Evolutionary conservation across 768 basidiomycete genomes (phyloP), one percentile per base, ranked within the genome.

Genomic region (Favolaschia claudopus): DNA sequence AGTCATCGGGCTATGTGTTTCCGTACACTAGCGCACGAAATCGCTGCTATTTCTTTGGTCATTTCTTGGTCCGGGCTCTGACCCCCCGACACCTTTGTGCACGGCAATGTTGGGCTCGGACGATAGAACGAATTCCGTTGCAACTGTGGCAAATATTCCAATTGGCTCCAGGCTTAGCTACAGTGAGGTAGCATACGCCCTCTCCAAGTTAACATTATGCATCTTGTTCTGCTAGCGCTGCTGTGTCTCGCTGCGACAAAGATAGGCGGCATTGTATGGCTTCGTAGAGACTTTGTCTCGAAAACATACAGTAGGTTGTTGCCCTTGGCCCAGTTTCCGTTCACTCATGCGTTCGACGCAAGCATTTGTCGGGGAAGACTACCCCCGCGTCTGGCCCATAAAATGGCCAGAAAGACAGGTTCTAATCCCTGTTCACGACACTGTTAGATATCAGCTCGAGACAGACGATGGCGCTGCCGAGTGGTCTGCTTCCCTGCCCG

Each of bases 401-500:
- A 20, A 36, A 29, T 60, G 38, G 59, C 59, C 59, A 25, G 52
- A 60, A 31, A 43, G 27, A 7, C 19, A 44, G 12, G 59, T 60
- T 7, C 37, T 49, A 19, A 55, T 60, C 5, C 53, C 59, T 6
- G 43, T 60, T 29, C 59, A 60, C 34, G 59, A 60, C 42, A 54
- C 59, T 14, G 39, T 54, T 20, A 37, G 59, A 13, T 60, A 49
- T 27, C 59, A 60, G 31, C 47, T 60, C 31, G 59, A 55, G 12
- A 55, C 59, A 13, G 53, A 55, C 17, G 59, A 54, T 27, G 59
- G 52, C 32, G 59, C 51, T 20, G 59, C 59, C 13, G 58, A 60
- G 38, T 60, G 58, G 58, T 22, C 14, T 13, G 58, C 51, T 19
- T 60, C 58, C 3, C 62, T 15, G 51, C 70, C 51, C 72, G 72